These are phyloP conservation scores for Haematococcus lacustris DNA, from an alignment of 139 green algal genomes.

Conservation along the genomic window DNA sequence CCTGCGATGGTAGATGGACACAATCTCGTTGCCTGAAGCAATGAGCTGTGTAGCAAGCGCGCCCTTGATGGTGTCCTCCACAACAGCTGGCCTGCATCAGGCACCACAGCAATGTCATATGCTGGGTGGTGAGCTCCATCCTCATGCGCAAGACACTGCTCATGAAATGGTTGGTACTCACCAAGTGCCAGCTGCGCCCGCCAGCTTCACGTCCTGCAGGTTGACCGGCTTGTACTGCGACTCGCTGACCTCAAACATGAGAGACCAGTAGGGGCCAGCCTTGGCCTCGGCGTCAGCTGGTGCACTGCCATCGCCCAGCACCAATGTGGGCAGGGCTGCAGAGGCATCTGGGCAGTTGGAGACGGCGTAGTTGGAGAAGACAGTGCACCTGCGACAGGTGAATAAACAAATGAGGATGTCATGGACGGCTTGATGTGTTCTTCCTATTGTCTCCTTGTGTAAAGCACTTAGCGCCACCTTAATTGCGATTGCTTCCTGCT, in stretches of 20 bases:
- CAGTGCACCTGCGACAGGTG: conserved; percentile 53
- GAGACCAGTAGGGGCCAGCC: conserved; percentile 78
- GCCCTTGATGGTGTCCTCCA: conserved; percentile 67
- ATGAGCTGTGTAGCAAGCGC: conserved; percentile 73
- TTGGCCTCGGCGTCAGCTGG: conserved; percentile 7
- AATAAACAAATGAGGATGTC: no score
- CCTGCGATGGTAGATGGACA: conserved; percentile 77
- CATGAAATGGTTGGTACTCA: no score
- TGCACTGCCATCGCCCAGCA: conserved; percentile 48
- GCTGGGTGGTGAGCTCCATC: no score
- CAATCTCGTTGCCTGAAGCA: conserved; percentile 52
- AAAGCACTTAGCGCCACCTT: no score
- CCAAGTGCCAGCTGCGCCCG: conserved; percentile 39
- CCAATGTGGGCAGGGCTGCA: conserved; percentile 65
- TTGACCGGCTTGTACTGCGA: conserved; percentile 69
- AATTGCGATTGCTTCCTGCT: no score
- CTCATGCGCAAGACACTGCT: no score
- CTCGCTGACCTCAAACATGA: conserved; percentile 91
- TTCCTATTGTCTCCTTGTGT: no score
- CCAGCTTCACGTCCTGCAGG: conserved; percentile 47
- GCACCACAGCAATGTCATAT: no score
- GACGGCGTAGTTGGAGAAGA: conserved; percentile 87
- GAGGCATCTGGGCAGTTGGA: conserved; percentile 63
- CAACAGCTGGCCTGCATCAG: conserved; percentile 59
- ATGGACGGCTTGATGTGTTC: no score